phyloP scores from a whole-genome alignment of 1,284 basidiomycete genomes.

The Sphagnurus paluster region DNA sequence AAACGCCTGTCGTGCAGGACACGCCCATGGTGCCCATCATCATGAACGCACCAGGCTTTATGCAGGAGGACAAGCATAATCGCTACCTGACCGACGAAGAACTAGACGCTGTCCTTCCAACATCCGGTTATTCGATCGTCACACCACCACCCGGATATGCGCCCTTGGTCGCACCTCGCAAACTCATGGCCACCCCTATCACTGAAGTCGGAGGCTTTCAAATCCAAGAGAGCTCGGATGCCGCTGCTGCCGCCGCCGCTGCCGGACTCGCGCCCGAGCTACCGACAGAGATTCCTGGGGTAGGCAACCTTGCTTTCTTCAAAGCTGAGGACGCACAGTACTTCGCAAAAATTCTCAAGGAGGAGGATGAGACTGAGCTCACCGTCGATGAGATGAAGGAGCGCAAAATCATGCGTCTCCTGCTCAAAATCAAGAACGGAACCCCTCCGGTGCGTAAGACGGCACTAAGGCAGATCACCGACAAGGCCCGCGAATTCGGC shows the following conservation, averaged over 20 bases:
- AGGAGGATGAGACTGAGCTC: conserved; percentile 94
- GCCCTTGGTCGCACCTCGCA: conserved; percentile 77
- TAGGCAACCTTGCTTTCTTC: conserved; percentile 97
- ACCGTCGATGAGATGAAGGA: conserved; percentile 99
- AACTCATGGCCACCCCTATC: conserved; percentile 74
- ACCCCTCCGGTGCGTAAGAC: conserved; percentile 98
- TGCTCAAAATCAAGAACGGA: conserved; percentile 99
- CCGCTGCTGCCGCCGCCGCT: conserved; percentile 82
- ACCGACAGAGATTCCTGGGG: conserved; percentile 98
- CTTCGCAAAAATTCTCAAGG: conserved; percentile 94
- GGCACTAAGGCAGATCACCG: conserved; percentile 97
- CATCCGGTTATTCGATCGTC: conserved; percentile 88
- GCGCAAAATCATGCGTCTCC: conserved; percentile 99
- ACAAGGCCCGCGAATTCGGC: conserved; percentile 98
- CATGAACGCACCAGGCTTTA: conserved; percentile 82
- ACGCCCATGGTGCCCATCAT: conserved; percentile 73
- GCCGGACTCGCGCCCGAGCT: conserved; percentile 92
- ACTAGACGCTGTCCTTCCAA: conserved; percentile 87
- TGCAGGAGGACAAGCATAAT: conserved; percentile 92
- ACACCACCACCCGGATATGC: conserved; percentile 94
- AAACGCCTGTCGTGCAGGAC: conserved; percentile 65
- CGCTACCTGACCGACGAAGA: conserved; percentile 95
- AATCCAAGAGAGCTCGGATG: conserved; percentile 92
- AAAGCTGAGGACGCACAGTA: conserved; percentile 98
- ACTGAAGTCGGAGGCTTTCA: conserved; percentile 87